Evolutionary conservation across 495 filamentous ascomycete genomes (phyloP), one percentile per base, ranked within the genome.

Genomic region (Talaromyces liani): DNA sequence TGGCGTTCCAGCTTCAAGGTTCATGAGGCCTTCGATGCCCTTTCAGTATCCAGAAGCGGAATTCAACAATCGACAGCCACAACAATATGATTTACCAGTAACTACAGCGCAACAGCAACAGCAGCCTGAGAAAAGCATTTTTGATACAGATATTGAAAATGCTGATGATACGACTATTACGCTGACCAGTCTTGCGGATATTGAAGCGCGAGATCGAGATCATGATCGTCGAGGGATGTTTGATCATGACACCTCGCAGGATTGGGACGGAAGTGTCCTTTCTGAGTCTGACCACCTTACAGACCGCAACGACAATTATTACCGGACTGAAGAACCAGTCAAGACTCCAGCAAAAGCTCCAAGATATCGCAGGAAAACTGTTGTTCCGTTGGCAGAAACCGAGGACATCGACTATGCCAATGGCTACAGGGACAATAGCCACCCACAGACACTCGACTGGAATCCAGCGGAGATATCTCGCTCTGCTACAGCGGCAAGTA

Each of bases 121-220:
- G 10, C 22, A 5, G 24, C 45, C 20, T 24, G 45, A 71, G 25
- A 72, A 71, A 56, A 76, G 77, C 61, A 67, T 70, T 53, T 80
- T 80, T 60, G 78, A 80, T 63, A 80, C 78, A 0, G 78, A 80
- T 61, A 76, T 79, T 7, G 78, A 80, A 57, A 77, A 71, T 4
- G 67, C 77, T 5, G 78, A 80, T 69, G 78, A 80, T 66, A 79
- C 78, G 7, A 80, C 78, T 7, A 71, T 80, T 61, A 74, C 74
- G 1, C 76, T 71, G 10, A 79, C 74, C 8, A 80, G 78, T 64
- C 66, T 79, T 7, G 68, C 70, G 7, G 76, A 71, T 10, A 65
- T 62, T 61, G 75, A 78, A 24, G 24, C 29, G 24, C 36, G 36
- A 61, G 31, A 60, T 29, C 58, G 22, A 34, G 58, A n/a, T 47